Evolutionary conservation across 2,329 filamentous ascomycete genomes (phyloP), one percentile per base, ranked within the genome.

Genomic region (Lecanicillium sp.): DNA sequence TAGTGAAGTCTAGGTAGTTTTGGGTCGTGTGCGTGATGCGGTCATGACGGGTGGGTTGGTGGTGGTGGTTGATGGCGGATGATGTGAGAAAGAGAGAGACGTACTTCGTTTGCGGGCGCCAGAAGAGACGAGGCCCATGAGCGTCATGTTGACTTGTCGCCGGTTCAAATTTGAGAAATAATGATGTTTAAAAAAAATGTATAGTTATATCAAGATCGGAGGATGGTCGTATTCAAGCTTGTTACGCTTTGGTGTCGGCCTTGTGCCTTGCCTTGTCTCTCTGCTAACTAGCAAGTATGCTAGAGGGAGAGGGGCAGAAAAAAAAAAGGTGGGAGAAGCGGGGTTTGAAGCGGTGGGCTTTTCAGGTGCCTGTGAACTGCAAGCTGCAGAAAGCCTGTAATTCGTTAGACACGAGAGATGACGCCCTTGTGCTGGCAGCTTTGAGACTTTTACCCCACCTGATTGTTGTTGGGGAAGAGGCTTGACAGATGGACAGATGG

Each of bases 61-160:
- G 26, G 7, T 29, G 26, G 26, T 29, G 26, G n/a, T n/a, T 29
- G 11, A 17, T 5, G 33, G n/a, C 11, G 33, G 4, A 5, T 5
- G 30, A 17, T 5, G 20, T 17, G 21, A 6, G 37, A 30, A 39
- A n/a, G 8, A n/a, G n/a, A 14, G 32, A 14, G 17, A 46, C 44
- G 11, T 47, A 40, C 44, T 27, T 11, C 44, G 44, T 26, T 26
- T 39, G 17, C 41, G 40, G 37, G 20, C n/a, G 33, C 44, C 33
- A 17, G 37, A 44, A 15, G 47, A 44, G 5, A 41, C 36, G n/a
- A 47, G 44, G 32, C 44, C 44, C 35, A 47, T 39, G 10, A 47
- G 19, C 14, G 44, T 47, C 44, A 47, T 47, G 26, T 11, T n/a
- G n/a, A n/a, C n/a, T n/a, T n/a, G n/a, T n/a, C n/a, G n/a, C n/a